Evolutionary conservation across 2,329 filamentous ascomycete species (phyloP).

Genomic region (Penicillium sp.): DNA sequence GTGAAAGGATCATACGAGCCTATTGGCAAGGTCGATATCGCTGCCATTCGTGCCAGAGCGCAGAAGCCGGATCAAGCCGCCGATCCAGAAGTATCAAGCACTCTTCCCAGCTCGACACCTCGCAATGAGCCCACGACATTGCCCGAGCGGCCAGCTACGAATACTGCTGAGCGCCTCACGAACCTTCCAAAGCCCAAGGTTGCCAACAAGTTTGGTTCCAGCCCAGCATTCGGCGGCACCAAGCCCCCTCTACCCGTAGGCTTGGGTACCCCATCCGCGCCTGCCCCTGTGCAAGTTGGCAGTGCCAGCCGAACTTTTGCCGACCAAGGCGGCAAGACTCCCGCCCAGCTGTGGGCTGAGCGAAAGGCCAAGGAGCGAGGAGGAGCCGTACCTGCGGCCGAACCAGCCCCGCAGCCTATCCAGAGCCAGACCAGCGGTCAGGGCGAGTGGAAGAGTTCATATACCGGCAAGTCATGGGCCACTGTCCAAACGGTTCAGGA

Average conservation of each 20-base stretch:
- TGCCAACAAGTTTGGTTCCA: constrained; percentile 79
- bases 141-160: constrained; percentile 75
- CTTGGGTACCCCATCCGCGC: constrained; percentile 63
- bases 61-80: constrained; percentile 63
- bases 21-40: constrained; percentile 94
- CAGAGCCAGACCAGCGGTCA: constrained; percentile 71
- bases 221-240: constrained; percentile 77
- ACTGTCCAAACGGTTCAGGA: constrained; percentile 74
- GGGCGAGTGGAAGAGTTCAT: constrained; percentile 85
- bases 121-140: constrained; percentile 59
- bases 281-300: constrained; percentile 64
- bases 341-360: constrained; percentile 95
- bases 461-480: constrained; percentile 86
- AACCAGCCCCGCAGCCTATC: constrained; percentile 55
- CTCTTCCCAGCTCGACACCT: constrained; percentile 34
- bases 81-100: constrained; percentile 19
- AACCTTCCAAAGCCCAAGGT: constrained; percentile 93
- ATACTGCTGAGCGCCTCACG: constrained; percentile 77
- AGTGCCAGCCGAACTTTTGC: constrained; percentile 90
- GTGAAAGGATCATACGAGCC: constrained; percentile 96
- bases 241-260: constrained; percentile 80
- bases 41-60: constrained; percentile 82
- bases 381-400: constrained; percentile 49
- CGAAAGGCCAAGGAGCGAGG: constrained; percentile 84
- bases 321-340: constrained; percentile 92